phyloP scores from a whole-genome alignment of 805 yeast species.

The Candida takata region DNA sequence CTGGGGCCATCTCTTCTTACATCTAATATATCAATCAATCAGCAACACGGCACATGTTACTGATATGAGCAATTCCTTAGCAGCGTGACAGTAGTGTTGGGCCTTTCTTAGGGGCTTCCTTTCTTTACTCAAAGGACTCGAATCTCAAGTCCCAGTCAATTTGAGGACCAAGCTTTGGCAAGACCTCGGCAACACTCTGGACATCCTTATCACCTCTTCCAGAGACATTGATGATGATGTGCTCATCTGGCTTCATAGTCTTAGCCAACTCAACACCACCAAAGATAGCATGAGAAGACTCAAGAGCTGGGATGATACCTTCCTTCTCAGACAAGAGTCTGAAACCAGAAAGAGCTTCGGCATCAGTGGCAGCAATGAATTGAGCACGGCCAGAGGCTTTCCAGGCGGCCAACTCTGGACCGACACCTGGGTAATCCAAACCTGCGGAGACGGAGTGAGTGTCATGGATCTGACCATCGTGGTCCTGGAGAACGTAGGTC shows the following conservation, averaged over 20 bases:
- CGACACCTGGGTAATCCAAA: slow-evolving; percentile 98
- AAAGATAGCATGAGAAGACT: slow-evolving; percentile 91
- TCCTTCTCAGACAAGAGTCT: slow-evolving; percentile 82
- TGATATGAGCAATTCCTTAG: too few relatives aligned
- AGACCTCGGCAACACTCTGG: slow-evolving; percentile 90
- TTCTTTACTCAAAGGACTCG: slow-evolving; percentile 31
- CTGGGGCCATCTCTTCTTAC: too few relatives aligned
- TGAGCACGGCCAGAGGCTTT: slow-evolving; percentile 88
- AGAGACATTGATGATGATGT: slow-evolving; percentile 81
- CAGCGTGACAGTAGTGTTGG: too few relatives aligned
- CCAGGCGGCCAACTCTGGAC: slow-evolving; percentile 96
- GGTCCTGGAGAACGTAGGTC: slow-evolving; percentile 85
- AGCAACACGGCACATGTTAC: too few relatives aligned
- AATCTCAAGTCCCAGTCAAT: slow-evolving; percentile 97
- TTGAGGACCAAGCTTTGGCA: slow-evolving; percentile 83
- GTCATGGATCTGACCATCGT: slow-evolving; percentile 94
- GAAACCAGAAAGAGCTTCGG: slow-evolving; percentile 92
- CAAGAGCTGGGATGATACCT: slow-evolving; percentile 98
- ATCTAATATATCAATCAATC: too few relatives aligned
- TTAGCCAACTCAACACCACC: slow-evolving; percentile 89
- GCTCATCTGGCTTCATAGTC: slow-evolving; percentile 69
- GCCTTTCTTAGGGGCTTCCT: too few relatives aligned
- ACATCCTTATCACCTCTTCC: slow-evolving; percentile 99
- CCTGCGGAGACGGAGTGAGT: slow-evolving; percentile 99
- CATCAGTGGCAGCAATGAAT: slow-evolving; percentile 88